Evolutionary conservation across 495 filamentous ascomycete species (phyloP).

Genomic region (Tetracladium marchalianum): DNA sequence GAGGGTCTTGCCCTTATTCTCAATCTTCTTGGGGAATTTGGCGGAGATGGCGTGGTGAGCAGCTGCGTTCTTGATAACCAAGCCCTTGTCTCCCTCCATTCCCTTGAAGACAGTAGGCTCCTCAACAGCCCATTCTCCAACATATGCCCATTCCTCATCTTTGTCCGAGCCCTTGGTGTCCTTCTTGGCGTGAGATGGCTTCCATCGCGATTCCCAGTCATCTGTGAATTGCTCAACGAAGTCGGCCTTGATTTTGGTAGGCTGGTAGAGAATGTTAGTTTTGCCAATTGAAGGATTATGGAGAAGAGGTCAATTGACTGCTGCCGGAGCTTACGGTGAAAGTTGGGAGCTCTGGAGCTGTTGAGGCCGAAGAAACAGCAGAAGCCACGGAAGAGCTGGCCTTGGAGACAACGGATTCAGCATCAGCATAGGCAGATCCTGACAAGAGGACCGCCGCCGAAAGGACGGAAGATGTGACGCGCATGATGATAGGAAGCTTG

Average conservation of each 20-base stretch:
- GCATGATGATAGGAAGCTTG: constrained; percentile 38
- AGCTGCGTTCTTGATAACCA: constrained; percentile 93
- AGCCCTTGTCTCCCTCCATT: constrained; percentile 90
- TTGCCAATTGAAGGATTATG: constrained; percentile 3
- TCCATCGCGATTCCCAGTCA: constrained; percentile 89
- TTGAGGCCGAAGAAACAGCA: constrained; percentile 39
- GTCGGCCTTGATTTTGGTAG: constrained; percentile 75
- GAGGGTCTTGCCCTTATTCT: constrained; percentile 92
- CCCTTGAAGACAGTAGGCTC: constrained; percentile 89
- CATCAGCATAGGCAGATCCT: constrained; percentile 65
- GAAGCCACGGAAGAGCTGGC: constrained; percentile 27
- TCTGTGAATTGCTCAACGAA: constrained; percentile 99
- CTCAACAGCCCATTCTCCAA: constrained; percentile 94
- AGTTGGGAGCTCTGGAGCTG: constrained; percentile 55
- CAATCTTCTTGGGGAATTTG: constrained; percentile 93
- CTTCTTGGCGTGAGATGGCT: constrained; percentile 93
- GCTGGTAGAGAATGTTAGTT: constrained; percentile 40
- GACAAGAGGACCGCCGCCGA: constrained; percentile 60
- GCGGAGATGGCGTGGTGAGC: constrained; percentile 99
- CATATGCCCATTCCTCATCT: constrained; percentile 96
- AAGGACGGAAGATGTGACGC: constrained; percentile 58
- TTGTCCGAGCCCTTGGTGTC: constrained; percentile 55
- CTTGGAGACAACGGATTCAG: constrained; percentile 44
- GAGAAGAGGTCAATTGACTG: background rate
- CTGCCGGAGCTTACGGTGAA: constrained; percentile 64